Percentiles rank a stretch among this genome's conserved stretches.
Evolutionary conservation across 23 red algal species (phyloP).

Genomic region (Cyanidiococcus yangmingshanensis): DNA sequence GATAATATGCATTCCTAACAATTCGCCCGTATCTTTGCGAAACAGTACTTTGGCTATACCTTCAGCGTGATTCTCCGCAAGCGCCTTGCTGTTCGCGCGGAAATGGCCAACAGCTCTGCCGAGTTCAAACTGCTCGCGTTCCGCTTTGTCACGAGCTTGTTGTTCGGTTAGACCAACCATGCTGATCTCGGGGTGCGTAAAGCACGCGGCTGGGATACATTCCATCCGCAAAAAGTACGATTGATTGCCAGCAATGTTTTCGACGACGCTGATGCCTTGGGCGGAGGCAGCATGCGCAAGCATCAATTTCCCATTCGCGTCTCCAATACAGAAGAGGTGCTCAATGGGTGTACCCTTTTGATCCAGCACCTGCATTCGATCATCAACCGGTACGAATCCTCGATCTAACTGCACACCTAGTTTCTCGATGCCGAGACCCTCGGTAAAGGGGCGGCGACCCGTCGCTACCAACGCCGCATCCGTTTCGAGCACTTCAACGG

Average conservation of each 20-base stretch:
- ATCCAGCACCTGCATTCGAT: constrained; percentile 75
- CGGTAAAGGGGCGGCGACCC: constrained; percentile 67
- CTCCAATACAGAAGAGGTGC: constrained; percentile 80
- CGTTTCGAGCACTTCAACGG: constrained; percentile 52
- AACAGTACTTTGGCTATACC: constrained; percentile 93
- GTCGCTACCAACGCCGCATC: constrained; percentile 94
- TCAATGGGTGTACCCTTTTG: constrained; percentile 47
- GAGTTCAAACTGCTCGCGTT: constrained; percentile 64
- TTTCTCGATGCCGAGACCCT: constrained; percentile 62
- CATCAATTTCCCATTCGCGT: constrained; percentile 99
- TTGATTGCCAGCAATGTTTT: constrained; percentile 64
- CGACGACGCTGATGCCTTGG: constrained; percentile 88
- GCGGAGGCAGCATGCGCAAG: constrained; percentile 93
- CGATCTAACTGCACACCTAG: constrained; percentile 51
- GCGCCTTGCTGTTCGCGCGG: constrained; percentile 89
- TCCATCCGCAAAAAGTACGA: constrained; percentile 55
- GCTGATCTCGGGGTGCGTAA: constrained; percentile 95
- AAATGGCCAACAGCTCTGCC: constrained; percentile 86
- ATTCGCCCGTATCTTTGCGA: constrained; percentile 67
- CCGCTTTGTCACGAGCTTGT: constrained; percentile 53
- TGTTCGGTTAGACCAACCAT: constrained; percentile 87
- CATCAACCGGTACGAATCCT: constrained; percentile 93
- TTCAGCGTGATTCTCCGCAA: constrained; percentile 90
- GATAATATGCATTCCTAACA: constrained; percentile 93
- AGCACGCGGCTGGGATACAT: constrained; percentile 87